phyloP scores from a whole-genome alignment of 768 basidiomycete species.

The Pisolithus marmoratus region DNA sequence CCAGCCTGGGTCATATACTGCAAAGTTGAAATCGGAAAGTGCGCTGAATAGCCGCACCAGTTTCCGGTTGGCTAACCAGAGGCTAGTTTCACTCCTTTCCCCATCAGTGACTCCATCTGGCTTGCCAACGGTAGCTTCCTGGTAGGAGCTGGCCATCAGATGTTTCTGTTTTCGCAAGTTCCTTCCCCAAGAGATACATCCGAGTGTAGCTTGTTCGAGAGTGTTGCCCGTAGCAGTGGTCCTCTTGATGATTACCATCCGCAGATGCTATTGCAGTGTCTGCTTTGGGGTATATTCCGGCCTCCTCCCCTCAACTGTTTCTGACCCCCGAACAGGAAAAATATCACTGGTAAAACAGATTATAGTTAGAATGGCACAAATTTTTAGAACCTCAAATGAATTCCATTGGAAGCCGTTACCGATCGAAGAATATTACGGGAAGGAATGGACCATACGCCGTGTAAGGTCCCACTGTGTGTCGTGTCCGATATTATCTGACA shows the following conservation, averaged over 20 bases:
- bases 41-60: slow-evolving; percentile 19
- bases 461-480: slow-evolving; percentile 9
- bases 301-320: not conserved
- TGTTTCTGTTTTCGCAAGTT: slow-evolving; percentile 69
- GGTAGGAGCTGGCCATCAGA: slow-evolving; percentile 76
- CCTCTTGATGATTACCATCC: slow-evolving; percentile 91
- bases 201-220: slow-evolving; percentile 63
- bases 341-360: slow-evolving; percentile 79
- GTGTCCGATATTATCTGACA: not conserved
- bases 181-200: slow-evolving; percentile 14
- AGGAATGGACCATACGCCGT: slow-evolving; percentile 8
- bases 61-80: not conserved
- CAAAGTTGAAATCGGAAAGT: slow-evolving; percentile 67
- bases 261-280: slow-evolving; percentile 85
- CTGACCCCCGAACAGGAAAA: slow-evolving; percentile 50
- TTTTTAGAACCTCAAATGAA: slow-evolving; percentile 8
- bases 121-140: slow-evolving; percentile 76
- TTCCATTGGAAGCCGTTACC: slow-evolving; percentile 46
- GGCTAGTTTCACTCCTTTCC: slow-evolving; percentile 63
- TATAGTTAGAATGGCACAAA: slow-evolving; percentile 58
- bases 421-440: slow-evolving; percentile 39
- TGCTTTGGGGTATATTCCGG: slow-evolving; percentile 73
- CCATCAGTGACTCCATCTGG: slow-evolving; percentile 91
- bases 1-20: slow-evolving; percentile 74
- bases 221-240: slow-evolving; percentile 78